Percentiles rank a stretch among this genome's conserved stretches.
These are phyloP conservation scores for Prunus persica DNA, from an alignment of 306 rosid genomes.

Conservation along the genomic window Prunus_persica_NCBIv2 NC_034015.1:20239001-20239500, in stretches of 20 bases:
- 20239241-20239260: not conserved
- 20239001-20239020: not conserved
- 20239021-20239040: no score
- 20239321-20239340: slow-evolving; percentile 35
- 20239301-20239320: slow-evolving; percentile 33
- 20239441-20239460: slow-evolving; percentile 41
- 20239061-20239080: not conserved
- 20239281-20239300: not conserved
- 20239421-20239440: slow-evolving; percentile 47
- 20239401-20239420: slow-evolving; percentile 40
- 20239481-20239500: slow-evolving; percentile 39
- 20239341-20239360: slow-evolving; percentile 35
- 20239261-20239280: not conserved
- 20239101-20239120: not conserved
- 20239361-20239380: slow-evolving; percentile 47
- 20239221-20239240: not conserved
- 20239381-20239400: slow-evolving; percentile 48
- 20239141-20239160: not conserved
- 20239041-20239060: not conserved
- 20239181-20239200: slow-evolving; percentile 7
- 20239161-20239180: not conserved
- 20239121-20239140: not conserved
- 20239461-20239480: slow-evolving; percentile 38
- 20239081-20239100: not conserved
- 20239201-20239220: not conserved